These are phyloP conservation scores for Fusarium azukiicola DNA, from an alignment of 2,329 filamentous ascomycete genomes.

Conservation along the genomic window DNA sequence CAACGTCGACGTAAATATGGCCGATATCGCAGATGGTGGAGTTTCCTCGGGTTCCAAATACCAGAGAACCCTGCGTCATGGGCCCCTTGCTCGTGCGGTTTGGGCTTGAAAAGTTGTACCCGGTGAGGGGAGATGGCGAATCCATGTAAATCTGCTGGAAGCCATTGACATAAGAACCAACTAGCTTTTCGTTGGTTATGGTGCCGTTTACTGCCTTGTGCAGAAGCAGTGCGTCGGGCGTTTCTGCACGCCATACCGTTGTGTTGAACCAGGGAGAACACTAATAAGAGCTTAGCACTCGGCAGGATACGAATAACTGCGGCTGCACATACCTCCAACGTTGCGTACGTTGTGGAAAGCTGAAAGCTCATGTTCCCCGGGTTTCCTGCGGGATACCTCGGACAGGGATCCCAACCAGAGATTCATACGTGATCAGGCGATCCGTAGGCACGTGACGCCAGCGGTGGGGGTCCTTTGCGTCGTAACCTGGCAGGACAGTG, in stretches of 20 bases:
- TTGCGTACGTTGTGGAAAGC: neutral
- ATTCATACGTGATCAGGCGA: neutral
- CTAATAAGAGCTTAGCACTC: neutral
- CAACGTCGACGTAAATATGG: neutral
- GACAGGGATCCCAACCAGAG: neutral
- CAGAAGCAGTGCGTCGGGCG: neutral
- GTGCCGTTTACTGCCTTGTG: neutral
- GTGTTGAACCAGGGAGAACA: conserved; percentile 5
- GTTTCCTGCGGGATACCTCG: neutral
- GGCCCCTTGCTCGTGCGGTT: neutral
- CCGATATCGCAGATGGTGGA: neutral
- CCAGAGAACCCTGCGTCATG: neutral
- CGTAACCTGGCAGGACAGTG: neutral
- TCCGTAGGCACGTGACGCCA: neutral
- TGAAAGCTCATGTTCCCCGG: neutral
- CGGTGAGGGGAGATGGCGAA: neutral
- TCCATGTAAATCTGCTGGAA: conserved; percentile 10
- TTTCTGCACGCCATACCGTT: neutral
- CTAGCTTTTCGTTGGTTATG: neutral
- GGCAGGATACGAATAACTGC: no score
- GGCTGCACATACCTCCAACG: neutral
- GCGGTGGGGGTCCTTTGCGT: neutral
- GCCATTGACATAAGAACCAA: neutral
- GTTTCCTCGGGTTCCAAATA: neutral
- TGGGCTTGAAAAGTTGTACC: conserved; percentile 2